These are phyloP conservation scores for Amoebophrya sp. DNA, from an alignment of 169 alveolate genomes.

Conservation along the genomic window DNA sequence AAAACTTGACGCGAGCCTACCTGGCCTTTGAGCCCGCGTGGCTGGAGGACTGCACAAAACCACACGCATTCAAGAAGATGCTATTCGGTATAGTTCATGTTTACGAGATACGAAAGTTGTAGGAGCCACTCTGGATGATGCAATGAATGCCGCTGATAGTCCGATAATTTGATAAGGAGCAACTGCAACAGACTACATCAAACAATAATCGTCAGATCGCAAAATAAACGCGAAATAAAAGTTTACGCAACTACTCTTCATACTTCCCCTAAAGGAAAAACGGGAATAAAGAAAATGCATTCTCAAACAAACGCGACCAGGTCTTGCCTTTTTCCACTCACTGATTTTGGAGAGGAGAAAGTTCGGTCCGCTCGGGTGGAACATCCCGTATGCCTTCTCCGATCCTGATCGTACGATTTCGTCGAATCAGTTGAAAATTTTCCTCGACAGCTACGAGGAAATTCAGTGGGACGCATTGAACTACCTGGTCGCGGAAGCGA, in stretches of 20 bases:
- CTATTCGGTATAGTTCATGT: no score
- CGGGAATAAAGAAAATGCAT: no score
- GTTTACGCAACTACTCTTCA: no score
- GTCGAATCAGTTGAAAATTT: slow-evolving; percentile 72
- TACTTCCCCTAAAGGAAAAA: no score
- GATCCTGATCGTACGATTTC: slow-evolving; percentile 86
- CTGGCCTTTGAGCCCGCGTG: slow-evolving; percentile 59
- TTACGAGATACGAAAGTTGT: no score
- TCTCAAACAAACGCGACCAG: no score
- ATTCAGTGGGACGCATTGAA: slow-evolving; percentile 77
- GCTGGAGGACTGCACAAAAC: slow-evolving; percentile 79
- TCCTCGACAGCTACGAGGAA: slow-evolving; percentile 69
- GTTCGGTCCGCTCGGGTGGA: slow-evolving; percentile 92
- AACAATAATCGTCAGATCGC: no score
- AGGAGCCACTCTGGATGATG: no score
- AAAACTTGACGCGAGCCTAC: slow-evolving; percentile 71
- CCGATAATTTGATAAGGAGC: no score
- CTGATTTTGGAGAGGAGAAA: slow-evolving; percentile 84
- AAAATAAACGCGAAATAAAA: no score
- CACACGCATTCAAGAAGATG: slow-evolving; percentile 75
- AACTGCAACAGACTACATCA: no score
- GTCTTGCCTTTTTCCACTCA: slow-evolving; percentile 84
- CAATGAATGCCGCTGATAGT: no score
- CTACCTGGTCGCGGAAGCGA: slow-evolving; percentile 84
- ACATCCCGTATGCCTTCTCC: slow-evolving; percentile 86